Evolutionary conservation across 306 rosid genomes (phyloP).

Genomic region (Begonia masoniana): DNA sequence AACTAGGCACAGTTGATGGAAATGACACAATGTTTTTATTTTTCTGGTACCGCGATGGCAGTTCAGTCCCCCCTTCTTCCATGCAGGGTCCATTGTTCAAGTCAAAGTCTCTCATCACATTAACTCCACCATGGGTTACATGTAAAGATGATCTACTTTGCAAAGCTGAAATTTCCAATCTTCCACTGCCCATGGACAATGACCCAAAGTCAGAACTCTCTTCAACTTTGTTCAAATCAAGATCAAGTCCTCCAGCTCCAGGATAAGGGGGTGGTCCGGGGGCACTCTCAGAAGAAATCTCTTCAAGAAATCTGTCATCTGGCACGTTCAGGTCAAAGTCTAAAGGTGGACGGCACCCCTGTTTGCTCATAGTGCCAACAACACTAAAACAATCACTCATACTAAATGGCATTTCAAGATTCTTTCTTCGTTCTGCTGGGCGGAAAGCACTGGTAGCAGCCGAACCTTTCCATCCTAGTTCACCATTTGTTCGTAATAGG

Average conservation of each 20-base stretch:
- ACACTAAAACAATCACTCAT: conserved; percentile 20
- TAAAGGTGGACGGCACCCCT: conserved; percentile 41
- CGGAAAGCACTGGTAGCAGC: conserved; percentile 97
- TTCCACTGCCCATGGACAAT: conserved; percentile 31
- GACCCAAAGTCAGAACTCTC: conserved; percentile 7
- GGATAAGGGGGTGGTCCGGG: conserved; percentile 32
- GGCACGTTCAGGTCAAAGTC: conserved; percentile 83
- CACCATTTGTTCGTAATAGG: conserved; percentile 49
- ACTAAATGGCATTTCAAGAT: conserved; percentile 25
- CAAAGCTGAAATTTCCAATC: conserved; percentile 41
- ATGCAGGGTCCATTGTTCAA: conserved; percentile 87
- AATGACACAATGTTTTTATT: conserved; percentile 31
- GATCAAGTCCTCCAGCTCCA: conserved; percentile 61
- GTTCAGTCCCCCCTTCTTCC: conserved; percentile 55
- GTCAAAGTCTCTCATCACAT: conserved; percentile 68
- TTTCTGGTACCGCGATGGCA: conserved; percentile 41
- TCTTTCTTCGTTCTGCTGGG: conserved; percentile 86
- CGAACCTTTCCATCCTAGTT: conserved; percentile 95
- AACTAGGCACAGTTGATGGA: conserved; percentile 34
- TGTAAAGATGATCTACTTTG: conserved; percentile 37
- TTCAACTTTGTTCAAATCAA: conserved; percentile 55
- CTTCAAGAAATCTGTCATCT: conserved; percentile 61
- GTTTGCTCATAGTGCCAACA: conserved; percentile 29
- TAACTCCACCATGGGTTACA: conserved; percentile 46
- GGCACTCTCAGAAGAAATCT: conserved; percentile 29